Evolutionary conservation across 176 grass and related monocot species (phyloP).

Genomic region (Carex cristatella): DNA sequence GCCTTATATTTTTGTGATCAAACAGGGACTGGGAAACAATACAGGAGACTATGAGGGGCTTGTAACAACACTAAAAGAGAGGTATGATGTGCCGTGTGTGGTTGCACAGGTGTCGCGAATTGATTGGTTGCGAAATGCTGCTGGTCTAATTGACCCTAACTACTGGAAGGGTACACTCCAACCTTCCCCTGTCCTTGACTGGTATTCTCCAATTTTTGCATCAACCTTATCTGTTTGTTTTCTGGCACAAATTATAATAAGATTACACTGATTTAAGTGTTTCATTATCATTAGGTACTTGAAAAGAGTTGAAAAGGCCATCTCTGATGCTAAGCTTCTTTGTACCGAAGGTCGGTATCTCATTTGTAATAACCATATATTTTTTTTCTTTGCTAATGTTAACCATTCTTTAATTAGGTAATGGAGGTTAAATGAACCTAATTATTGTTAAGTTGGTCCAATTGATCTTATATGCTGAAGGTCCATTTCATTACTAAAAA

Average conservation of each 20-base stretch:
- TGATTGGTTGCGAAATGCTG: conserved; percentile 87
- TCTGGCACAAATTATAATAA: background rate
- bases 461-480: background rate
- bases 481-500: too few relatives aligned
- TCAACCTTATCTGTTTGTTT: background rate
- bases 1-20: background rate
- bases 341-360: conserved; percentile 26
- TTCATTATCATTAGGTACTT: conserved; percentile 51
- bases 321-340: conserved; percentile 52
- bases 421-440: too few relatives aligned
- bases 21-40: conserved; percentile 96
- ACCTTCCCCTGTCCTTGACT: conserved; percentile 72
- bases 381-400: background rate
- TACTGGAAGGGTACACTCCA: conserved; percentile 83
- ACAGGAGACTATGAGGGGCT: conserved; percentile 63
- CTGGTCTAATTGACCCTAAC: conserved; percentile 52
- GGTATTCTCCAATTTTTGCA: conserved; percentile 27
- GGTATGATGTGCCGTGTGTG: conserved; percentile 57
- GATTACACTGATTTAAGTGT: background rate
- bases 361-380: background rate
- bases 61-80: conserved; percentile 43
- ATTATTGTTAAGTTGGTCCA: background rate
- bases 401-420: background rate
- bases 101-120: conserved; percentile 64
- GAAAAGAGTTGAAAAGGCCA: conserved; percentile 52